Conservation (phyloP, 2,329 filamentous ascomycete species). For the Conoideocrella luteorostrata region DNA sequence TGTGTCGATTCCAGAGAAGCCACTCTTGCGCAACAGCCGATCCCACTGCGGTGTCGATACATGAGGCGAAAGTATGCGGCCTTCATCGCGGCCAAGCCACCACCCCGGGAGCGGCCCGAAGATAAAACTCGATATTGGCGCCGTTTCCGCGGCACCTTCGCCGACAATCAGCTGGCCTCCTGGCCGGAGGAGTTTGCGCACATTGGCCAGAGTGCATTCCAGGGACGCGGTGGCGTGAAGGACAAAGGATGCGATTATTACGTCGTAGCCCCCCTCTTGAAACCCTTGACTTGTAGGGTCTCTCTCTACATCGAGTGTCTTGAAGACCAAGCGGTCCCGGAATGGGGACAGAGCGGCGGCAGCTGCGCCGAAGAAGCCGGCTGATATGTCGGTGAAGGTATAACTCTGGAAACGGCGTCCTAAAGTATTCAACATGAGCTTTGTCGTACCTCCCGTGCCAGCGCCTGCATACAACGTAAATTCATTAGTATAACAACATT, state of each 20-base stretch:
- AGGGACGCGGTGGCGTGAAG: slow-evolving; percentile 30
- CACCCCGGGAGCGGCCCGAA: slow-evolving; percentile 5
- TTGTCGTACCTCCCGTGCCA: slow-evolving; percentile 36
- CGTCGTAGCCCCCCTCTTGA: slow-evolving; percentile 23
- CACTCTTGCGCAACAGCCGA: not conserved
- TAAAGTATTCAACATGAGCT: slow-evolving; percentile 25
- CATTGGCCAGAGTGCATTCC: slow-evolving; percentile 15
- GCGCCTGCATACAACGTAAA: too few species aligned
- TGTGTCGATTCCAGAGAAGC: slow-evolving; percentile 8
- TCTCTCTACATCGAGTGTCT: slow-evolving; percentile 18
- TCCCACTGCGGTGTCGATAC: not conserved
- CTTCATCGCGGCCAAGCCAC: slow-evolving; percentile 6
- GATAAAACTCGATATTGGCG: not conserved
- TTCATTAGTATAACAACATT: too few species aligned
- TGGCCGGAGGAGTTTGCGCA: slow-evolving; percentile 9
- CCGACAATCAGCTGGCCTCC: slow-evolving; percentile 7
- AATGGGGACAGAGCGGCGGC: slow-evolving; percentile 21
- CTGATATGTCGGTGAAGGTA: slow-evolving; percentile 38
- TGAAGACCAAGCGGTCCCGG: slow-evolving; percentile 12
- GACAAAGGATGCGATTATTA: slow-evolving; percentile 30
- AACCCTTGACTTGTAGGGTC: slow-evolving; percentile 25
- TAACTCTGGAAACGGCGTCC: slow-evolving; percentile 27
- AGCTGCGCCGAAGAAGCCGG: slow-evolving; percentile 32
- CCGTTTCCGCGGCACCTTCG: slow-evolving; percentile 9
- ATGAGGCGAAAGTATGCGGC: not conserved